Evolutionary conservation across 306 rosid species (phyloP).

Genomic region (Ammopiptanthus mongolicus): DNA sequence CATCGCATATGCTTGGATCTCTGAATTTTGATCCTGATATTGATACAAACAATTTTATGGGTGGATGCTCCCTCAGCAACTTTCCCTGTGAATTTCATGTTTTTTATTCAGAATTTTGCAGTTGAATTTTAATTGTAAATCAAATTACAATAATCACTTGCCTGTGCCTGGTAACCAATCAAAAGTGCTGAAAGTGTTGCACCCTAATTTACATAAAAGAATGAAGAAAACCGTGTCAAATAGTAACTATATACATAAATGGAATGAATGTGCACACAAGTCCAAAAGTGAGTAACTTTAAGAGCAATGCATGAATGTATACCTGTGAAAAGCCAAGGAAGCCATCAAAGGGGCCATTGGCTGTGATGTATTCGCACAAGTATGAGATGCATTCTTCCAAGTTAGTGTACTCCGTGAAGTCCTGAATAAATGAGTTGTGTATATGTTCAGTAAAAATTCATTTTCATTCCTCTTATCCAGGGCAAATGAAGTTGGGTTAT

Average conservation of each 20-base stretch:
- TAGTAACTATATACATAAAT: neutral
- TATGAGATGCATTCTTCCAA: slow-evolving; percentile 72
- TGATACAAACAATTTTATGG: slow-evolving; percentile 59
- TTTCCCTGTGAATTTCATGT: slow-evolving; percentile 58
- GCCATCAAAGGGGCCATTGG: slow-evolving; percentile 83
- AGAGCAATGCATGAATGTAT: neutral
- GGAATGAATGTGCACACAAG: neutral
- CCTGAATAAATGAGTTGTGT: slow-evolving; percentile 37
- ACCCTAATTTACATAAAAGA: slow-evolving; percentile 38
- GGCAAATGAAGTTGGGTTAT: neutral
- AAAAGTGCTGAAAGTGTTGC: slow-evolving; percentile 71
- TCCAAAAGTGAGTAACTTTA: neutral
- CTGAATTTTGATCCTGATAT: slow-evolving; percentile 79
- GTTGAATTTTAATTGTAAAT: neutral
- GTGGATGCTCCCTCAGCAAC: slow-evolving; percentile 73
- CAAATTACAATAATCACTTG: slow-evolving; percentile 11
- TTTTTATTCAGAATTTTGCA: neutral
- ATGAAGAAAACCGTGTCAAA: neutral
- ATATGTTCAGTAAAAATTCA: neutral
- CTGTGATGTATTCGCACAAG: slow-evolving; percentile 66
- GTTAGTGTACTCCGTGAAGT: slow-evolving; percentile 69
- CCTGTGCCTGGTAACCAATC: slow-evolving; percentile 75
- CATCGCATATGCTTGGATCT: slow-evolving; percentile 67
- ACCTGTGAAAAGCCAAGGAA: slow-evolving; percentile 82
- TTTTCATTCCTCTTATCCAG: neutral